Base-by-base conservation (phyloP, 1,139 yeast species). In the Candida sojae region DNA sequence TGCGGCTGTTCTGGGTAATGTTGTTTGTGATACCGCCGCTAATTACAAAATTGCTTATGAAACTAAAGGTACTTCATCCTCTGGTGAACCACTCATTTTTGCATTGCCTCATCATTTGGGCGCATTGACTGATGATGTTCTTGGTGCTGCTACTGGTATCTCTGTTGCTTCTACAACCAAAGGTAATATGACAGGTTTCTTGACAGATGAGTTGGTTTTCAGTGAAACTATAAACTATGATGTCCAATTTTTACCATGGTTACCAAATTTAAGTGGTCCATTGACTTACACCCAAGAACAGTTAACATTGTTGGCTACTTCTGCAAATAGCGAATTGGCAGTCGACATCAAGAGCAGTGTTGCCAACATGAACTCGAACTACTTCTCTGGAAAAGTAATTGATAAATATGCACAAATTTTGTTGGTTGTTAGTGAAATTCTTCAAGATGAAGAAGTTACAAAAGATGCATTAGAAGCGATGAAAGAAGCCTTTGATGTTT, bases 381-480 rank as follows among this genome's bases (percentile, higher is more conserved):
- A 88, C 63, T 79, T 71, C 55, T 72, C 87, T 6, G 95, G 93
- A 42, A 88, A 88, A 65, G 75, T 80, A n/a, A 60, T 85, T 42
- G 93, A 86, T 66, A 87, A 86, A 67, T 87, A 81, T 61, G 91
- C 93, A 7, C 83, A 85, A 63, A 78, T 87, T 46, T 71, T 86
- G 45, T 76, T 84, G 51, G 87, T 84, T 8, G 80, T 84, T 39
- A 70, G 79, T 53, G 88, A 83, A 43, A 76, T 87, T 47, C 67
- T 87, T 47, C 66, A 77, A 44, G 86, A 86, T 57, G 74, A 76
- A 4, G 73, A 62, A 6, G 77, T 77, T 21, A 70, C 90, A 10
- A 58, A 70, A 39, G 61, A 73, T 12, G 75, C 85, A 7, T 71
- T 86, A 47, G 61, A 60, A 4, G 69, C 66, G 35, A 58, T 87